These are phyloP conservation scores for Yamadazyma laniorum DNA, from an alignment of 805 yeast species.

Conservation along the genomic window DNA sequence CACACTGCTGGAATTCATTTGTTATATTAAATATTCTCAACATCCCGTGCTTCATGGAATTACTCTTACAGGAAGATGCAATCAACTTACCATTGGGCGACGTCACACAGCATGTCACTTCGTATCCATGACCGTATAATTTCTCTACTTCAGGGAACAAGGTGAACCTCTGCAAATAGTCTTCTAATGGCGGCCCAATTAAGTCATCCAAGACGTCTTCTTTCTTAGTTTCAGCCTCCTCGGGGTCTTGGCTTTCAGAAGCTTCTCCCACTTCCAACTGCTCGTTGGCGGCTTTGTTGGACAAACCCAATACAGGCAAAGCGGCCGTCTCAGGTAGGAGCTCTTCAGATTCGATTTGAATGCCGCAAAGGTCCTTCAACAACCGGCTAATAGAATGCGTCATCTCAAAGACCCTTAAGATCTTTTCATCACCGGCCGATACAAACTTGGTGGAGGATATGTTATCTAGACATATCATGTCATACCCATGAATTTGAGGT, in stretches of 20 bases:
- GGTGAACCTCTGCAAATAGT: conserved; percentile 85
- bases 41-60: conserved; percentile 79
- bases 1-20: conserved; percentile 52
- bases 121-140: conserved; percentile 96
- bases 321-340: conserved; percentile 79
- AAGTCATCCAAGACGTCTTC: conserved; percentile 48
- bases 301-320: conserved; percentile 88
- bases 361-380: conserved; percentile 53
- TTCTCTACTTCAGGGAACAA: conserved; percentile 95
- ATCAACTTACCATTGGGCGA: conserved; percentile 61
- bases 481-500: conserved; percentile 98
- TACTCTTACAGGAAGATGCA: conserved; percentile 92
- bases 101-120: conserved; percentile 74
- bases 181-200: conserved; percentile 76
- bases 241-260: conserved; percentile 41
- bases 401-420: conserved; percentile 82
- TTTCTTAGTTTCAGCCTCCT: conserved; percentile 20
- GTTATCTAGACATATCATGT: conserved; percentile 78
- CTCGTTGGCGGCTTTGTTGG: conserved; percentile 77
- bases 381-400: conserved; percentile 74
- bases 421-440: conserved; percentile 96
- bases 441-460: conserved; percentile 64
- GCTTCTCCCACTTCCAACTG: conserved; percentile 42
- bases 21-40: conserved; percentile 68
- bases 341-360: conserved; percentile 25